Evolutionary conservation across 2,329 filamentous ascomycete genomes (phyloP).

Genomic region (Beauveria rudraprayagi): DNA sequence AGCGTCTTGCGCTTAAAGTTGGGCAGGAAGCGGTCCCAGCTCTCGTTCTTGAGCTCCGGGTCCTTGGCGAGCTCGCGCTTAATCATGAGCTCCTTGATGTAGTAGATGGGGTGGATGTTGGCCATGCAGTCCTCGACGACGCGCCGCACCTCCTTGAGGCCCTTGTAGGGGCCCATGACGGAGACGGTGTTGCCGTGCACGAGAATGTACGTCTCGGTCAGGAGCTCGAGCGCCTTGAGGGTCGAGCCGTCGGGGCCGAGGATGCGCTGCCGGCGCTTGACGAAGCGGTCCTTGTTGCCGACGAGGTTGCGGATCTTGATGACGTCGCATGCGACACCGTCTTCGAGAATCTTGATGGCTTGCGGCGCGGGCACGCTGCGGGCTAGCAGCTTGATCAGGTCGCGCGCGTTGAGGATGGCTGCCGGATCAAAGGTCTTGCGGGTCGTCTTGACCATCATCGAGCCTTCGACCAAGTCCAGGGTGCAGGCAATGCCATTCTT

Average conservation of each 20-base stretch:
- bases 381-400: constrained; percentile 87
- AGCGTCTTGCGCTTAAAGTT: constrained; percentile 95
- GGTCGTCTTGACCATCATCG: constrained; percentile 94
- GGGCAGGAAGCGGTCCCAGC: constrained; percentile 91
- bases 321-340: constrained; percentile 85
- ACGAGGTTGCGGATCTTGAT: constrained; percentile 92
- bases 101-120: constrained; percentile 93
- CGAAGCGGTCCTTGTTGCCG: constrained; percentile 88
- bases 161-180: constrained; percentile 87
- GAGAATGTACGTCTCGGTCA: constrained; percentile 86
- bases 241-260: constrained; percentile 87
- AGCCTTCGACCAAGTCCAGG: constrained; percentile 88
- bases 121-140: constrained; percentile 94
- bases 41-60: constrained; percentile 75
- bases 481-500: constrained; percentile 85
- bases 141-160: constrained; percentile 82
- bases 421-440: constrained; percentile 87
- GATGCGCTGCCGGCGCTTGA: constrained; percentile 88
- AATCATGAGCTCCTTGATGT: constrained; percentile 73
- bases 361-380: constrained; percentile 88
- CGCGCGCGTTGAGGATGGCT: constrained; percentile 84
- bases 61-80: constrained; percentile 88
- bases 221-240: constrained; percentile 84
- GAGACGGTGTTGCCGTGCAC: constrained; percentile 95
- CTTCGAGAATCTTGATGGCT: constrained; percentile 88